phyloP scores from a whole-genome alignment of 176 grass and related monocot species.

The Eremochloa ophiuroides region DNA sequence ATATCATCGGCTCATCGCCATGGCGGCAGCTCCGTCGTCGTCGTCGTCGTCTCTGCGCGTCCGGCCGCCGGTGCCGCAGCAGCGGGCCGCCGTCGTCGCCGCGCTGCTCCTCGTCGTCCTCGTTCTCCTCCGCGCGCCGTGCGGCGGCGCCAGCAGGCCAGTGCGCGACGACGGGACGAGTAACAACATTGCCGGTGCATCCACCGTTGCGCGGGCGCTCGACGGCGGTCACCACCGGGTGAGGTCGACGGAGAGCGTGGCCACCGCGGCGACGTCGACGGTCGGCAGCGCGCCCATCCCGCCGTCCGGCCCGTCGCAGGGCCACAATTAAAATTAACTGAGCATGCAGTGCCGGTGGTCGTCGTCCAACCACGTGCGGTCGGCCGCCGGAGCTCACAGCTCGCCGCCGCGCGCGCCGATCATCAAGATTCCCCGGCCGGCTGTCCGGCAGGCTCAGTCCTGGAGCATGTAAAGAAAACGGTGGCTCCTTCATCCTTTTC shows the following conservation, averaged over 20 bases:
- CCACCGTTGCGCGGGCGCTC: background rate
- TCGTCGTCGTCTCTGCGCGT: background rate
- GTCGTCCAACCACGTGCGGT: background rate
- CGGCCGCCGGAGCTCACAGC: background rate
- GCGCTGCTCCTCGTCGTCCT: background rate
- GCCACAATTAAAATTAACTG: background rate
- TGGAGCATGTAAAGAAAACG: background rate
- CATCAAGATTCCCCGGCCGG: background rate
- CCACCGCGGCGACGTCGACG: too few relatives aligned
- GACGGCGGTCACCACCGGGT: background rate
- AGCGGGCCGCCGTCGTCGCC: background rate
- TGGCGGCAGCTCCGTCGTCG: background rate
- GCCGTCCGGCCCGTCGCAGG: constrained; percentile 30
- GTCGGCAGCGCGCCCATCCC: background rate
- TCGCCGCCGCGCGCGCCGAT: background rate
- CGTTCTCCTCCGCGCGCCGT: background rate
- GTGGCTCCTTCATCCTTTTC: background rate
- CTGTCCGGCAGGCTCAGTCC: background rate
- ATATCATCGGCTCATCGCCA: background rate
- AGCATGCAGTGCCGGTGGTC: background rate
- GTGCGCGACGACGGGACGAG: constrained; percentile 3
- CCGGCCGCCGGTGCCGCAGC: too few relatives aligned
- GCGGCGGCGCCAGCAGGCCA: constrained; percentile 9
- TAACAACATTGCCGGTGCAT: too few relatives aligned
- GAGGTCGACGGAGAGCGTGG: background rate